Evolutionary conservation across 345 rosid species (phyloP).

Genomic region (Pistacia vera): DNA sequence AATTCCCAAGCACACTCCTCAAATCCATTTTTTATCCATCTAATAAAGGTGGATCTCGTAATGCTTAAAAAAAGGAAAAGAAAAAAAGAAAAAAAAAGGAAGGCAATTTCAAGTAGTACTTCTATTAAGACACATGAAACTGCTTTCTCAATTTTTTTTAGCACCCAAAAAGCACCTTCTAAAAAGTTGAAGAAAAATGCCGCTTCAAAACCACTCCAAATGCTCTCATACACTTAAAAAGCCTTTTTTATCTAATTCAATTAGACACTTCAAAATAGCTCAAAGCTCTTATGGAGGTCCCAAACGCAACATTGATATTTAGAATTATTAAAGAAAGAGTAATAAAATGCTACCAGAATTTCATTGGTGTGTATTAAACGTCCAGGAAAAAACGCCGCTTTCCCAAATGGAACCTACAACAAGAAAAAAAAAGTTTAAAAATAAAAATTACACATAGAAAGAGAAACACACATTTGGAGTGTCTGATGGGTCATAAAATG

Average conservation of each 20-base stretch:
- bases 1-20: not conserved
- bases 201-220: not conserved
- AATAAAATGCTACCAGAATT: conserved; percentile 51
- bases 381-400: conserved; percentile 86
- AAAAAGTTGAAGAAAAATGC: too few species aligned
- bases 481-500: not conserved
- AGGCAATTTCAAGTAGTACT: not conserved
- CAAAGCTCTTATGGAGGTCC: not conserved
- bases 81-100: not conserved
- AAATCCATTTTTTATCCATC: not conserved
- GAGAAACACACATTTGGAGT: not conserved
- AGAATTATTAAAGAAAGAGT: not conserved
- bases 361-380: conserved; percentile 89
- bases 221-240: not conserved
- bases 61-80: not conserved
- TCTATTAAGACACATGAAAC: not conserved
- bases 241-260: too few species aligned
- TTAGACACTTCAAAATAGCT: too few species aligned
- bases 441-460: not conserved
- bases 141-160: not conserved
- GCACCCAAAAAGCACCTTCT: not conserved
- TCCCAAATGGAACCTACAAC: conserved; percentile 79
- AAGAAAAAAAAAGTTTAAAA: not conserved
- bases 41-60: not conserved
- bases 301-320: not conserved